phyloP scores from a whole-genome alignment of 805 yeast genomes.

The Ogataea corticis region DNA sequence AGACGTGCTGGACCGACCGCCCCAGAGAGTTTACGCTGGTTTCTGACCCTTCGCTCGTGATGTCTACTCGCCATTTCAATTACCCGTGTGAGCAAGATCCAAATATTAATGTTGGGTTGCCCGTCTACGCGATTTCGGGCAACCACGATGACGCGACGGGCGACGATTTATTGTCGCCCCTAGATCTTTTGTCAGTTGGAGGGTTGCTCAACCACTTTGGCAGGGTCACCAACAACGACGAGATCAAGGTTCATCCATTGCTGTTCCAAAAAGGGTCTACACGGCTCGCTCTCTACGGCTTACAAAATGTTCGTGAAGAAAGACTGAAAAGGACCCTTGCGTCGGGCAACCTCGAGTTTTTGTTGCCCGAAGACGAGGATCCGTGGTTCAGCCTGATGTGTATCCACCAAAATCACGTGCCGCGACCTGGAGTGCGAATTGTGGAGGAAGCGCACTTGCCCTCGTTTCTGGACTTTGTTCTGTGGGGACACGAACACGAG shows the following conservation, averaged over 20 bases:
- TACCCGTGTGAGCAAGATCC: conserved; percentile 89
- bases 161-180: conserved; percentile 73
- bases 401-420: conserved; percentile 88
- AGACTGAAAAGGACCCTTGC: conserved; percentile 79
- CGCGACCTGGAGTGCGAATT: conserved; percentile 76
- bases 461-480: conserved; percentile 71
- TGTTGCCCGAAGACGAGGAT: conserved; percentile 56
- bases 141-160: conserved; percentile 98
- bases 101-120: conserved; percentile 83
- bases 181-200: conserved; percentile 78
- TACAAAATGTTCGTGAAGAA: conserved; percentile 89
- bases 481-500: conserved; percentile 99
- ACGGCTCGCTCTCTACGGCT: conserved; percentile 81
- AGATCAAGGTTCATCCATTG: conserved; percentile 72
- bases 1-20: conserved; percentile 76
- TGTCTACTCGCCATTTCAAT: conserved; percentile 60
- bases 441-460: conserved; percentile 87
- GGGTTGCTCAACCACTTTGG: conserved; percentile 93
- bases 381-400: conserved; percentile 85
- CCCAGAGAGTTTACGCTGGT: conserved; percentile 84
- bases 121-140: conserved; percentile 90
- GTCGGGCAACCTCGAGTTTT: conserved; percentile 76
- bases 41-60: conserved; percentile 69
- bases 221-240: conserved; percentile 70
- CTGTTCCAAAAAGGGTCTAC: conserved; percentile 82